These are phyloP conservation scores for Xerocomus brunneocitrinus DNA, from an alignment of 768 basidiomycete genomes.

Conservation along the genomic window DNA sequence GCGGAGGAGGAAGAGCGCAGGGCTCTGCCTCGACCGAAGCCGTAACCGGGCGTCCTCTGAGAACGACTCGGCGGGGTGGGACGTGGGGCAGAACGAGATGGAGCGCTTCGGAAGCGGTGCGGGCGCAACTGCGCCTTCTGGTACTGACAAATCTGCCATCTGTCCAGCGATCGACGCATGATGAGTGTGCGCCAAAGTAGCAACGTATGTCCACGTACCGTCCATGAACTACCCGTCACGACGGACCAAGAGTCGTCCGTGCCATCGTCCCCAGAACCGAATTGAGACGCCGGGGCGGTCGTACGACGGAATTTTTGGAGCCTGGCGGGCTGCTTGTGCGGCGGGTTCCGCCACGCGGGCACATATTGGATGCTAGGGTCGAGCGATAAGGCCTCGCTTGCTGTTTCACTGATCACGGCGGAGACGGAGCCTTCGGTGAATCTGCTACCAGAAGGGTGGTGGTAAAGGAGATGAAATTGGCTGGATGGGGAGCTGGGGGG, in stretches of 20 bases:
- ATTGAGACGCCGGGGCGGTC: background rate
- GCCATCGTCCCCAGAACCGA: background rate
- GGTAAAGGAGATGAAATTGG: slow-evolving; percentile 5
- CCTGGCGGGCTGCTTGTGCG: slow-evolving; percentile 2
- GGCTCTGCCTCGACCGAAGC: slow-evolving; percentile 18
- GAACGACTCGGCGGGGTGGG: slow-evolving; percentile 26
- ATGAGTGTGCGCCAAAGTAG: background rate
- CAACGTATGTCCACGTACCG: slow-evolving; percentile 6
- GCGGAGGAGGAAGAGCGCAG: slow-evolving; percentile 20
- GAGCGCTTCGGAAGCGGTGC: background rate
- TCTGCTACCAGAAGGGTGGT: slow-evolving; percentile 24
- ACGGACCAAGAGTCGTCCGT: slow-evolving; percentile 7
- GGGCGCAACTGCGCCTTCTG: background rate
- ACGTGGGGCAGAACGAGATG: slow-evolving; percentile 23
- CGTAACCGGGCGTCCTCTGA: slow-evolving; percentile 27
- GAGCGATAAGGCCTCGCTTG: slow-evolving; percentile 15
- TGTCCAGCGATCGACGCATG: background rate
- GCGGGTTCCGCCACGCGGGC: slow-evolving; percentile 3
- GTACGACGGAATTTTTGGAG: slow-evolving; percentile 20
- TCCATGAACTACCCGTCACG: slow-evolving; percentile 6
- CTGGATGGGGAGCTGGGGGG: slow-evolving; percentile 16
- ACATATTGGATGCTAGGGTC: slow-evolving; percentile 1
- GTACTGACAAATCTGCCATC: slow-evolving; percentile 1
- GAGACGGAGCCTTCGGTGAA: slow-evolving; percentile 26
- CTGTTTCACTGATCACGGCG: slow-evolving; percentile 22